A percentile compares a stretch with the other conserved stretches of the same genome.
Evolutionary conservation across 2,329 filamentous ascomycete genomes (phyloP).

Genomic region (Pyrenochaeta sp.): DNA sequence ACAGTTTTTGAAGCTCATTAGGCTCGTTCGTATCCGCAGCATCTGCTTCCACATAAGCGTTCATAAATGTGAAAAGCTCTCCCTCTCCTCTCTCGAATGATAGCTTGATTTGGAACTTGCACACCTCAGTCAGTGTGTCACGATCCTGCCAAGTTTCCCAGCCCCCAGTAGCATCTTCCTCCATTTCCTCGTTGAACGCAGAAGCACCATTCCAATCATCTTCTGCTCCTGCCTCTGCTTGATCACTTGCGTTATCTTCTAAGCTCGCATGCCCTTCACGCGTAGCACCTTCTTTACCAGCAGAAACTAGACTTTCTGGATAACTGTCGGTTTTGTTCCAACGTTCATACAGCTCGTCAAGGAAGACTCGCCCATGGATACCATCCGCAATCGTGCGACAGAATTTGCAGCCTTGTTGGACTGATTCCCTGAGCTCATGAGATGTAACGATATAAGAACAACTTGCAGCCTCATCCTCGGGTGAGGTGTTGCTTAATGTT

Average conservation of each 20-base stretch:
- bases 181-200: conserved; percentile 10
- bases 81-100: conserved; percentile 11
- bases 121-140: conserved; percentile 5
- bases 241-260: neutral
- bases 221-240: neutral
- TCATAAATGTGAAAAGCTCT: conserved; percentile 10
- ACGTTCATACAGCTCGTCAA: conserved; percentile 8
- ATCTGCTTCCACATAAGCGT: conserved; percentile 7
- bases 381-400: conserved; percentile 15
- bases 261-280: neutral
- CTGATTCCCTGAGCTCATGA: conserved; percentile 8
- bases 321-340: conserved; percentile 3
- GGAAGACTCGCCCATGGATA: conserved; percentile 9
- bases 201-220: conserved; percentile 3
- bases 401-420: conserved; percentile 7
- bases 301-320: neutral
- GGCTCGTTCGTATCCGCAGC: neutral
- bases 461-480: neutral
- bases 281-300: neutral
- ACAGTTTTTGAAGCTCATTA: neutral
- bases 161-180: conserved; percentile 7
- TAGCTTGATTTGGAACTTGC: conserved; percentile 1
- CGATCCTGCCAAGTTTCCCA: conserved; percentile 14
- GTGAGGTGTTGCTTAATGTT: neutral
- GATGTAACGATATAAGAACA: neutral